Evolutionary conservation across 768 basidiomycete species (phyloP).

Genomic region (Termitomyces sp.): DNA sequence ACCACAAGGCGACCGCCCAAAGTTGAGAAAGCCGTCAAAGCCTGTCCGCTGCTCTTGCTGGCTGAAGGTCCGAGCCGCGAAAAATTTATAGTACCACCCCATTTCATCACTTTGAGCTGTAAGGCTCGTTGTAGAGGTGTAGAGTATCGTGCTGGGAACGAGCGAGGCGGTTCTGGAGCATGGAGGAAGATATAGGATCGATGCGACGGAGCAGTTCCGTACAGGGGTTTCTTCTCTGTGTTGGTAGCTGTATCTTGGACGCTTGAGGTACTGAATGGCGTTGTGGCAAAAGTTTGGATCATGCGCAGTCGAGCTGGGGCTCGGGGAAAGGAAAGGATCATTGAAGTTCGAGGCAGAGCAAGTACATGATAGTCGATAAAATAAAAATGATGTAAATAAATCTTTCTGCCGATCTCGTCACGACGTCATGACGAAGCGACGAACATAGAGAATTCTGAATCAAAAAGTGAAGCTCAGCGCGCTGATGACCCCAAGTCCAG

Average conservation of each 20-base stretch:
- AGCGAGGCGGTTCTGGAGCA: constrained; percentile 37
- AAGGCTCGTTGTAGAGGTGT: constrained; percentile 48
- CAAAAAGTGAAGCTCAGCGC: no score
- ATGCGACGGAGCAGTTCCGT: constrained; percentile 51
- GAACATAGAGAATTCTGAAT: no score
- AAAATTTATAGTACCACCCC: constrained; percentile 58
- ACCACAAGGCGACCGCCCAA: constrained; percentile 43
- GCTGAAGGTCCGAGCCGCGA: constrained; percentile 34
- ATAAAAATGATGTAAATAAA: background rate
- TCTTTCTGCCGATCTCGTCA: background rate
- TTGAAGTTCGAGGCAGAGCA: background rate
- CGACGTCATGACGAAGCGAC: background rate
- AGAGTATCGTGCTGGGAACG: constrained; percentile 40
- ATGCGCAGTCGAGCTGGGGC: background rate
- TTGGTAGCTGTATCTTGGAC: background rate
- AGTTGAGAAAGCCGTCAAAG: constrained; percentile 47
- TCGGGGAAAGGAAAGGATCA: background rate
- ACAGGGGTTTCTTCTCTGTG: constrained; percentile 16
- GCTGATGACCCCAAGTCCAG: no score
- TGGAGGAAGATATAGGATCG: constrained; percentile 52
- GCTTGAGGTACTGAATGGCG: background rate
- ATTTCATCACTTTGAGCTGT: constrained; percentile 34
- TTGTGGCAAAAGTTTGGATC: background rate
- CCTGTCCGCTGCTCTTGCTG: constrained; percentile 6
- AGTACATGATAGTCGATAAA: background rate